These are phyloP conservation scores for Colletotrichum orchidophilum DNA, from an alignment of 2,329 filamentous ascomycete genomes.

Conservation along the genomic window DNA sequence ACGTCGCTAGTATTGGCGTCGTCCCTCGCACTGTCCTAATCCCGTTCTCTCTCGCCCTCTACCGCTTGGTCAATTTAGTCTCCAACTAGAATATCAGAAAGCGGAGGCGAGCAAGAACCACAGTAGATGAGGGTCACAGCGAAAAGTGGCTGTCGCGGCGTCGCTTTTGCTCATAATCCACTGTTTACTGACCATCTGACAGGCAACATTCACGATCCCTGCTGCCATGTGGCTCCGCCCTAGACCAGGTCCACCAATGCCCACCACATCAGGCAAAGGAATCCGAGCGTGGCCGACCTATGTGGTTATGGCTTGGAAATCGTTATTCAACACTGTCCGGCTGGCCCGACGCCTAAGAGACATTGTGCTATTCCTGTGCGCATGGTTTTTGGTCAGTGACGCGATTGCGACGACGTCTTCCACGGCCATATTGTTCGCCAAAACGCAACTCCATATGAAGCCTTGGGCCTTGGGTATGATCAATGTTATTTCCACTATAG, in stretches of 20 bases:
- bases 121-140: too few relatives aligned
- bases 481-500: slow-evolving; percentile 88
- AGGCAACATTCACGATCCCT: slow-evolving; percentile 80
- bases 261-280: slow-evolving; percentile 49
- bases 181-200: neutral
- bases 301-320: slow-evolving; percentile 85
- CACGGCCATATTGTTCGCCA: slow-evolving; percentile 94
- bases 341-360: slow-evolving; percentile 78
- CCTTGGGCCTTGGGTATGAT: slow-evolving; percentile 90
- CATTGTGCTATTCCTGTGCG: slow-evolving; percentile 80
- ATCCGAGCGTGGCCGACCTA: slow-evolving; percentile 71
- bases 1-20: too few relatives aligned
- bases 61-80: too few relatives aligned
- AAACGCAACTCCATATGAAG: slow-evolving; percentile 90
- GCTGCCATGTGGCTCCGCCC: slow-evolving; percentile 87
- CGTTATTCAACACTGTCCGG: slow-evolving; percentile 81
- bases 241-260: slow-evolving; percentile 85
- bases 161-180: neutral
- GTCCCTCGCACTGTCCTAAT: too few relatives aligned
- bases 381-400: slow-evolving; percentile 95
- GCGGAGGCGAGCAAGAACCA: too few relatives aligned
- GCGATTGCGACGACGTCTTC: slow-evolving; percentile 94
- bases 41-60: too few relatives aligned
- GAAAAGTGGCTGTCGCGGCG: too few relatives aligned
- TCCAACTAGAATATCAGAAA: too few relatives aligned